These are phyloP conservation scores for Cryptosporidium sp. DNA, from an alignment of 169 alveolate species.

Conservation along the genomic window DNA sequence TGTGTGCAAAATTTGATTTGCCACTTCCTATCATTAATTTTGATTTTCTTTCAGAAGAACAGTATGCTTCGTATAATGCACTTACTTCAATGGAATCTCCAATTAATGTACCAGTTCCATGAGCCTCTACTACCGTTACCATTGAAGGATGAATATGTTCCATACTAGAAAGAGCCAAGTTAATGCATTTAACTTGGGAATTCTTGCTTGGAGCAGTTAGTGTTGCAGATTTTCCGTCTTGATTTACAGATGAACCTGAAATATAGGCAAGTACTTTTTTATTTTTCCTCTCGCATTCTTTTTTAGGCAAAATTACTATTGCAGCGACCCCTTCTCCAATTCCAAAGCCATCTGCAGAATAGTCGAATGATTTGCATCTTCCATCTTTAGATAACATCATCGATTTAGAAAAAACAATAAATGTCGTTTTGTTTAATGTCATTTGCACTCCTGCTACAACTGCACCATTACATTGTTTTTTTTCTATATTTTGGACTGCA, in stretches of 20 bases:
- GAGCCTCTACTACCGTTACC: constrained; percentile 49
- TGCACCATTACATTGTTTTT: constrained; percentile 60
- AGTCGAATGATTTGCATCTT: constrained; percentile 83
- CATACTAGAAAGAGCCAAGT: constrained; percentile 33
- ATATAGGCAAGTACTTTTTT: constrained; percentile 36
- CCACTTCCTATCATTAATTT: constrained; percentile 48
- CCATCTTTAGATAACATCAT: constrained; percentile 83
- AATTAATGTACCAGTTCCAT: constrained; percentile 67
- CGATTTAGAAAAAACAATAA: constrained; percentile 77
- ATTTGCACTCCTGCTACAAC: constrained; percentile 80
- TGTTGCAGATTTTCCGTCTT: constrained; percentile 54
- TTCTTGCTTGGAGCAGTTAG: constrained; percentile 48
- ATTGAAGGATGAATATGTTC: constrained; percentile 45
- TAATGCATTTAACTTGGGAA: constrained; percentile 50
- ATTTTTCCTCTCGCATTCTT: constrained; percentile 11
- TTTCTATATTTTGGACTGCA: constrained; percentile 65
- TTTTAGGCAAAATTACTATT: constrained; percentile 74
- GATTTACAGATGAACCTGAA: constrained; percentile 63
- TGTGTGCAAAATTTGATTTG: constrained; percentile 41
- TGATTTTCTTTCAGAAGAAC: constrained; percentile 35
- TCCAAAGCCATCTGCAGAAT: constrained; percentile 82
- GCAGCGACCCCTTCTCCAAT: constrained; percentile 84
- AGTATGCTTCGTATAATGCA: constrained; percentile 66
- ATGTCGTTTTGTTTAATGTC: constrained; percentile 75
- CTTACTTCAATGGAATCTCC: constrained; percentile 65